phyloP scores from a whole-genome alignment of 768 basidiomycete genomes.

The Candolleomyces aberdarensis region DNA sequence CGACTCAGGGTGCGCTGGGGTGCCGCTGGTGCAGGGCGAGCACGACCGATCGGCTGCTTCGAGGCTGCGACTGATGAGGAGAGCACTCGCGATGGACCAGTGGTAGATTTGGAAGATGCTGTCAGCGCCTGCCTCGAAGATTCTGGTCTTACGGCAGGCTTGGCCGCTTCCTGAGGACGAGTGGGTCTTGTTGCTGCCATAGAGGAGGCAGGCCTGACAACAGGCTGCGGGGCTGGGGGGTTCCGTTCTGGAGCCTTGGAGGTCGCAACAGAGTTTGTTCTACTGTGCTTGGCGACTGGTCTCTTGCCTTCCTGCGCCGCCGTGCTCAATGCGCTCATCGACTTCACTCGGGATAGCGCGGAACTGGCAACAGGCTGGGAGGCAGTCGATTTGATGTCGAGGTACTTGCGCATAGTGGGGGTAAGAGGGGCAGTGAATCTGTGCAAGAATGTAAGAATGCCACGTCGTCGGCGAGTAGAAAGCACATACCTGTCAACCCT shows the following conservation, averaged over 20 bases:
- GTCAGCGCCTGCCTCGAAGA: background rate
- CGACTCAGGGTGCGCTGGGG: slow-evolving; percentile 24
- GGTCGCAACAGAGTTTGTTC: slow-evolving; percentile 2
- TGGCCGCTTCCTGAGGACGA: background rate
- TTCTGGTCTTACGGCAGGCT: background rate
- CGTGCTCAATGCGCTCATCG: slow-evolving; percentile 14
- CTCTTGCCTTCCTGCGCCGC: background rate
- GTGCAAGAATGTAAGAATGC: background rate
- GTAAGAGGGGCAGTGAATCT: slow-evolving; percentile 76
- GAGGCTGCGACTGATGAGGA: background rate
- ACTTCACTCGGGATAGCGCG: slow-evolving; percentile 13
- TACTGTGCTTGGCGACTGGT: background rate
- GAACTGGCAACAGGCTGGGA: background rate
- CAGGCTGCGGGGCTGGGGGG: background rate
- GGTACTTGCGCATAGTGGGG: slow-evolving; percentile 74
- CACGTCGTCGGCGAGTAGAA: background rate
- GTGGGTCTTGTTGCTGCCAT: background rate
- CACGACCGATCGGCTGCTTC: background rate
- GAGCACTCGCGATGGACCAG: background rate
- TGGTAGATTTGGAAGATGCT: background rate
- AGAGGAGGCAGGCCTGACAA: background rate
- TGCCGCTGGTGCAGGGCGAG: background rate
- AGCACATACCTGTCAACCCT: slow-evolving; percentile 58
- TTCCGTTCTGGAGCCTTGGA: background rate
- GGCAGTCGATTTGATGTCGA: slow-evolving; percentile 46